Conservation (phyloP, 2,329 filamentous ascomycete genomes). For the Phialophora chinensis region DNA sequence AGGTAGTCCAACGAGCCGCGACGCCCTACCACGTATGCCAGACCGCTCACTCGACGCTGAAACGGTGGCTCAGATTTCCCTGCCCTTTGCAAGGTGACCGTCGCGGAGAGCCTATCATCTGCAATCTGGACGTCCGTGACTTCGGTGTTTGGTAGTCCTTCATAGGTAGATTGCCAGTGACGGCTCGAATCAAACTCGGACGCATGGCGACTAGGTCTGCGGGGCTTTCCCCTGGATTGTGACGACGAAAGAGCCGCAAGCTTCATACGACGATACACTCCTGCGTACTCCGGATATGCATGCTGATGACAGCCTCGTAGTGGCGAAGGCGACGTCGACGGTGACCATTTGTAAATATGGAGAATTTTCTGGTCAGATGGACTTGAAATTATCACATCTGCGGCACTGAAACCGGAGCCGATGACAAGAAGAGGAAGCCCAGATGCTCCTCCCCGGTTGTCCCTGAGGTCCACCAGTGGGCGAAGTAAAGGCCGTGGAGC, state of each 20-base stretch:
- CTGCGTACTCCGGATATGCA: constrained; percentile 67
- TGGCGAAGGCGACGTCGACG: constrained; percentile 61
- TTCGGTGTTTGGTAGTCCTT: constrained; percentile 62
- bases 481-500: constrained; percentile 57
- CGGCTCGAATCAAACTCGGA: constrained; percentile 56
- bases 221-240: constrained; percentile 38
- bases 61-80: constrained; percentile 50
- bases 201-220: constrained; percentile 39
- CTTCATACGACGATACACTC: constrained; percentile 66
- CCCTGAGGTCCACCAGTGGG: constrained; percentile 50
- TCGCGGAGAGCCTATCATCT: constrained; percentile 40
- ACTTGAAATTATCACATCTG: constrained; percentile 65
- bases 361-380: constrained; percentile 58
- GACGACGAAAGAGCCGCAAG: constrained; percentile 48
- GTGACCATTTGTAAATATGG: constrained; percentile 67
- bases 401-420: constrained; percentile 67
- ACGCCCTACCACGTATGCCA: constrained; percentile 63
- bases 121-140: constrained; percentile 49
- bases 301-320: constrained; percentile 64
- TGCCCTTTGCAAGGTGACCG: constrained; percentile 52
- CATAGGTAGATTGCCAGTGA: constrained; percentile 59
- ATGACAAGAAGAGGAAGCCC: constrained; percentile 60
- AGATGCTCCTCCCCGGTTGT: constrained; percentile 25
- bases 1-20: constrained; percentile 62
- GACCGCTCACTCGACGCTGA: constrained; percentile 54